Conservation (phyloP, 768 basidiomycete genomes). For the Tylopilus felleus region DNA sequence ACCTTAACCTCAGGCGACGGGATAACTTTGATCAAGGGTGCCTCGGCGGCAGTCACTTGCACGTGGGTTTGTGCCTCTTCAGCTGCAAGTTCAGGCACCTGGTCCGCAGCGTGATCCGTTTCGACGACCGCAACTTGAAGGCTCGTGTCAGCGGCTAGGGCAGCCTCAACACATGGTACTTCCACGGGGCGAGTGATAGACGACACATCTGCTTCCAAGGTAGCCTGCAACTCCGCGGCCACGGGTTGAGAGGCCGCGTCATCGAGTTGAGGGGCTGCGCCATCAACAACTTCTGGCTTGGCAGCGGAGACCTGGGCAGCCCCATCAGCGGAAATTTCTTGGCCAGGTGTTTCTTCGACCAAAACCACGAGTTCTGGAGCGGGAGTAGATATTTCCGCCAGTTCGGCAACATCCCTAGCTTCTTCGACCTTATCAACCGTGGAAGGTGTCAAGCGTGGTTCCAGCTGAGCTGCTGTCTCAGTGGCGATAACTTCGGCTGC, state of each 20-base stretch:
- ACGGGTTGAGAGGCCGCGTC: background rate
- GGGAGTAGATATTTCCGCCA: slow-evolving; percentile 12
- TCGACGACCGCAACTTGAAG: background rate
- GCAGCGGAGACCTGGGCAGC: background rate
- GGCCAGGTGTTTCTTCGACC: slow-evolving; percentile 16
- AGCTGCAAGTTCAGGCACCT: background rate
- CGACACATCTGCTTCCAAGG: background rate
- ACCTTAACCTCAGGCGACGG: background rate
- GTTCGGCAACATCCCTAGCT: slow-evolving; percentile 9
- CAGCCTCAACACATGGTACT: background rate
- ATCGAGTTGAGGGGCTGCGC: background rate
- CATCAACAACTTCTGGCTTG: background rate
- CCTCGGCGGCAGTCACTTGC: background rate
- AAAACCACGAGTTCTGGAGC: slow-evolving; percentile 9
- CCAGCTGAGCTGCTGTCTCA: slow-evolving; percentile 16
- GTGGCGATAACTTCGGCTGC: background rate
- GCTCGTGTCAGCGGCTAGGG: background rate
- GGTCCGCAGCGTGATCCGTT: slow-evolving; percentile 7
- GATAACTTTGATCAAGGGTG: background rate
- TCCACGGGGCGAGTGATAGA: background rate
- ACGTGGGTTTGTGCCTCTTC: slow-evolving; percentile 1
- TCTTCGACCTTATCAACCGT: slow-evolving; percentile 8
- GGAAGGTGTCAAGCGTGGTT: background rate
- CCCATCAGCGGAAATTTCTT: slow-evolving; percentile 2
- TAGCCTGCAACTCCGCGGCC: slow-evolving; percentile 7